These are phyloP conservation scores for Pseudoscleropodium purum DNA, from an alignment of 225 moss, liverwort and hornwort genomes.

Conservation along the genomic window DNA sequence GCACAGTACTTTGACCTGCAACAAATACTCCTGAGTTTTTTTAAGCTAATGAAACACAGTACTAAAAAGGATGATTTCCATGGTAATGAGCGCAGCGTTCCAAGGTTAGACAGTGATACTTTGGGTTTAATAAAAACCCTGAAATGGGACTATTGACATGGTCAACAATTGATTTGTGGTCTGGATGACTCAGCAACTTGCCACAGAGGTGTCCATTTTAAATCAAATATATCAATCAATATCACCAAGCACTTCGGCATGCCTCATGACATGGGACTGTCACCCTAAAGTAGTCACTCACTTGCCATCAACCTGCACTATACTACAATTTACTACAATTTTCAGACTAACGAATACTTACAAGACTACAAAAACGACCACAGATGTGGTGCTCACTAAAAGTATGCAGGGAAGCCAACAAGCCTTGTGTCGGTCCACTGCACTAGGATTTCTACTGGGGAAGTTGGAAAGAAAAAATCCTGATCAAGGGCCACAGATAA, in stretches of 20 bases:
- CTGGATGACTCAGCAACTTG: not conserved
- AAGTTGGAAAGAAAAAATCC: constrained; percentile 10
- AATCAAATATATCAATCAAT: not conserved
- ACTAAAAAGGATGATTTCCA: too few species aligned
- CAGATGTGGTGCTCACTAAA: constrained; percentile 7
- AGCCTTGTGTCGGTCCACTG: constrained; percentile 21
- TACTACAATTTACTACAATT: constrained; percentile 18
- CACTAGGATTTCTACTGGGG: not conserved
- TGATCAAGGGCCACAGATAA: constrained; percentile 31
- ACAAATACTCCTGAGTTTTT: too few species aligned
- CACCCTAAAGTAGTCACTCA: not conserved
- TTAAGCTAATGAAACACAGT: too few species aligned
- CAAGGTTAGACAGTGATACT: too few species aligned
- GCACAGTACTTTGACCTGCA: too few species aligned
- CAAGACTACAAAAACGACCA: constrained; percentile 22
- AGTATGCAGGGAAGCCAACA: constrained; percentile 36
- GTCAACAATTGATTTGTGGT: not conserved
- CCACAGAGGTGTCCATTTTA: not conserved
- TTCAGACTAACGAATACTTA: constrained; percentile 31
- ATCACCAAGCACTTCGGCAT: constrained; percentile 4
- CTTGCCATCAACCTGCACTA: constrained; percentile 15
- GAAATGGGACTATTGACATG: not conserved
- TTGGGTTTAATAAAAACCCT: not conserved
- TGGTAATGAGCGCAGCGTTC: too few species aligned
- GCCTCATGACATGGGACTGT: constrained; percentile 3